A percentile compares a stretch with the other conserved stretches of the same genome.
Evolutionary conservation across 2,329 filamentous ascomycete species (phyloP).

Genomic region (Rutstroemia sydowiana): DNA sequence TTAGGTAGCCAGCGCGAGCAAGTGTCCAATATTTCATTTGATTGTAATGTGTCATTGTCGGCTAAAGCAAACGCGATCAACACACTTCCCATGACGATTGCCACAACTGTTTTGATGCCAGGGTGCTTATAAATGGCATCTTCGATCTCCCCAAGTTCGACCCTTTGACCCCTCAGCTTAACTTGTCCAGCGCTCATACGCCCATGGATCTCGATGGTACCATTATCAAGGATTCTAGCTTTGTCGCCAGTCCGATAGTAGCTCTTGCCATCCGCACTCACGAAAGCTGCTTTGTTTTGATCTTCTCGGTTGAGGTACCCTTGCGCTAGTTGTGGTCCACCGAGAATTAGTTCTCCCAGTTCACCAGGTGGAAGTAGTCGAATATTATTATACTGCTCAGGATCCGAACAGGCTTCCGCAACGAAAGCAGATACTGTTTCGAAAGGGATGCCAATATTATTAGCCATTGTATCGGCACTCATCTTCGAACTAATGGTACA

Average conservation of each 20-base stretch:
- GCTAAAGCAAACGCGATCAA: conserved; percentile 63
- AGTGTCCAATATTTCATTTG: conserved; percentile 42
- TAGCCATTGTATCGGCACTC: conserved; percentile 45
- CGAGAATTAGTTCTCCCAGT: conserved; percentile 63
- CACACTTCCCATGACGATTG: conserved; percentile 57
- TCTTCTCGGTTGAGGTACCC: conserved; percentile 77
- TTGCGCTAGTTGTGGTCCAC: conserved; percentile 70
- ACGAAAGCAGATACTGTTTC: conserved; percentile 54
- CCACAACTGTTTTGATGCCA: conserved; percentile 59
- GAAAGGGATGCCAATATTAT: conserved; percentile 70
- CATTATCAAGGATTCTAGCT: conserved; percentile 58
- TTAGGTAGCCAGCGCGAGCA: conserved; percentile 71
- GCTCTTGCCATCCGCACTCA: conserved; percentile 54
- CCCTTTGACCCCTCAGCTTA: conserved; percentile 76
- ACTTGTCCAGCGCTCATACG: conserved; percentile 75
- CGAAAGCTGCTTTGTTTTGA: conserved; percentile 65
- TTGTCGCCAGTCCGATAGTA: conserved; percentile 84
- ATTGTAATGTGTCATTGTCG: conserved; percentile 28
- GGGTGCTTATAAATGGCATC: conserved; percentile 55
- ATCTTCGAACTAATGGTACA: conserved; percentile 70
- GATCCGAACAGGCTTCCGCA: conserved; percentile 16
- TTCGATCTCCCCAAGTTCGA: conserved; percentile 75
- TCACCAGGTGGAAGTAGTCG: conserved; percentile 27
- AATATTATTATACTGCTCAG: conserved; percentile 18
- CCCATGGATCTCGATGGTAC: conserved; percentile 75